phyloP scores from a whole-genome alignment of 345 rosid genomes.

The Sonneratia caseolaris region DNA sequence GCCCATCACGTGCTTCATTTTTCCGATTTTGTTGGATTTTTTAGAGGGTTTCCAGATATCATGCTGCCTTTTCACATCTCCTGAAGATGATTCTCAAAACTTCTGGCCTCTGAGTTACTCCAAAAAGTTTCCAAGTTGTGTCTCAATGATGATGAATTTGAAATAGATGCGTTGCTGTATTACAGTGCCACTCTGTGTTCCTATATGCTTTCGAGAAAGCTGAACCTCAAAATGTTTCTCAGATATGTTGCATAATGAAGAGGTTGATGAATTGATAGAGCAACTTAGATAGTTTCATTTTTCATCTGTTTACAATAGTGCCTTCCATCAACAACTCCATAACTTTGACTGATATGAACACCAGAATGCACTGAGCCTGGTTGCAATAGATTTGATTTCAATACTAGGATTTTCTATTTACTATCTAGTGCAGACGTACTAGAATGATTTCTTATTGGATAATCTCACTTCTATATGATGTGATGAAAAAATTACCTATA shows the following conservation, averaged over 20 bases:
- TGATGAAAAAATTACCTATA: not conserved
- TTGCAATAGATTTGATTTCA: not conserved
- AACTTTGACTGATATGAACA: not conserved
- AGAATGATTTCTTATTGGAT: not conserved
- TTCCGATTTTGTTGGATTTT: not conserved
- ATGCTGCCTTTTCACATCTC: too few relatives aligned
- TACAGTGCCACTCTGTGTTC: too few relatives aligned
- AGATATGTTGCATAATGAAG: not conserved
- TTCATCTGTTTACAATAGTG: not conserved
- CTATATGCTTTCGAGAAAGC: not conserved
- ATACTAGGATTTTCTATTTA: not conserved
- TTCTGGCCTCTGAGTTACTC: too few relatives aligned
- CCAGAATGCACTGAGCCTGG: not conserved
- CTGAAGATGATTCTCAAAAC: too few relatives aligned
- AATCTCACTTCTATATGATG: not conserved
- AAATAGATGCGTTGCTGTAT: too few relatives aligned
- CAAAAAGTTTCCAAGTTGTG: too few relatives aligned
- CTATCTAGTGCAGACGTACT: not conserved
- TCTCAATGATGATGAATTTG: too few relatives aligned
- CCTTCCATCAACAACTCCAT: not conserved
- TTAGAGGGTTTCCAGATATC: too few relatives aligned
- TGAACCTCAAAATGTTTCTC: not conserved
- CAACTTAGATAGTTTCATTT: not conserved
- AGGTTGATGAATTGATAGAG: not conserved
- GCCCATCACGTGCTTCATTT: not conserved